Base-by-base conservation (phyloP, 106 monocot genomes). In the Vanilla planifolia region DNA sequence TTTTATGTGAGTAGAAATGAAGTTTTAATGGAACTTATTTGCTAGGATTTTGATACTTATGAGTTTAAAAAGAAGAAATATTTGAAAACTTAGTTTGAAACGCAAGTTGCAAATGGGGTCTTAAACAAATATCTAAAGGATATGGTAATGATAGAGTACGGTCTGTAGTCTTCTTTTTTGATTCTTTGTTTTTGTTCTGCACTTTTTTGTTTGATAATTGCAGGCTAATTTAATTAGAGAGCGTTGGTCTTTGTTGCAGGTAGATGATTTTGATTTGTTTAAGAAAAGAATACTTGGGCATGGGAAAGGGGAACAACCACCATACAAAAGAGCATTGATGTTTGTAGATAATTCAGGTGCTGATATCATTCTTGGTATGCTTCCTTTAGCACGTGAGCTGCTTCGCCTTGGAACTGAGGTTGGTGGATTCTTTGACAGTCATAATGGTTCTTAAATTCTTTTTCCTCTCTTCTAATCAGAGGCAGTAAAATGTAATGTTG, bases 261-360 rank as follows among this genome's bases (percentile, higher is more conserved):
- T 92, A 53, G 98, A 98, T 80, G 98, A 98, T 65, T 98, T 92
- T 73, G 98, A 98, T 80, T 46, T 72, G 33, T 92, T 98, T 51
- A 98, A 82, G 61, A 67, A 66, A 73, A 78, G 77, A 70, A 85
- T 98, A 69, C 71, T 92, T 58, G 59, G 63, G 19, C 59, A 45
- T 59, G 65, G 70, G 33, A 66, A 70, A 2, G 40, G 64, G 27
- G 80, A 70, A 27, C 14, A 23, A 8, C 71, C 63, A 62, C 72
- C 87, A 55, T 79, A 98, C 59, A 87, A 73, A 75, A 84, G 91
- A 73, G 98, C 98, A 58, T 74, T 98, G 53, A 71, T 98, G 25
- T 98, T 98, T 82, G 92, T 98, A 47, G 98, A 98, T 70, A 98
- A 98, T 71, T 88, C 98, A 16, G 91, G 92, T 66, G 98, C 98